These are phyloP conservation scores for Coniella lustricola DNA, from an alignment of 2,329 filamentous ascomycete genomes.

Conservation along the genomic window DNA sequence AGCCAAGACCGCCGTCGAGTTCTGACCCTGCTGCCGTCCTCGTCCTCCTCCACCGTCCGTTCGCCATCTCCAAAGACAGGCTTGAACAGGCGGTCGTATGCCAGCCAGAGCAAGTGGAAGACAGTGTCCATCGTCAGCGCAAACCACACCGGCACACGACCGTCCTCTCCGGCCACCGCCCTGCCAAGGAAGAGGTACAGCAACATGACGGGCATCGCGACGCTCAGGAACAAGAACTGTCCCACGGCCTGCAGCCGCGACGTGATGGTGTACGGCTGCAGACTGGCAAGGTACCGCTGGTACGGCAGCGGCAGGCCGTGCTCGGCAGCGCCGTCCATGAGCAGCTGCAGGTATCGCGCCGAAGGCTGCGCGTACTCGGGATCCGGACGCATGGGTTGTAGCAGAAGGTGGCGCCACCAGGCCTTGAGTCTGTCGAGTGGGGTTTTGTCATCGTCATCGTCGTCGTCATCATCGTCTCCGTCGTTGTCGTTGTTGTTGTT, in stretches of 20 bases:
- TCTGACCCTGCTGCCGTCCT: not conserved
- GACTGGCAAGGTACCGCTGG: slow-evolving; percentile 59
- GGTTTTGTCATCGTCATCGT: slow-evolving; percentile 11
- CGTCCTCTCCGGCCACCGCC: slow-evolving; percentile 57
- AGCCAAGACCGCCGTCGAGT: not conserved
- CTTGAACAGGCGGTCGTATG: slow-evolving; percentile 43
- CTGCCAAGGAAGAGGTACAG: slow-evolving; percentile 41
- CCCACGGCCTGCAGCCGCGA: slow-evolving; percentile 60
- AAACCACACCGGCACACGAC: slow-evolving; percentile 63
- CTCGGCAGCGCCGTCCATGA: slow-evolving; percentile 72
- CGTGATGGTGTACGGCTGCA: slow-evolving; percentile 67
- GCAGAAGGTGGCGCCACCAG: slow-evolving; percentile 42
- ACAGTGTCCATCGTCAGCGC: slow-evolving; percentile 41
- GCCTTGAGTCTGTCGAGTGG: slow-evolving; percentile 24
- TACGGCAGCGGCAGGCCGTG: slow-evolving; percentile 76
- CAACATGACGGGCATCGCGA: slow-evolving; percentile 52
- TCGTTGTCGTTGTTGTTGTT: not conserved
- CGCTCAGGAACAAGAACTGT: slow-evolving; percentile 48
- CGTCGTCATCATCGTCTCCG: not conserved
- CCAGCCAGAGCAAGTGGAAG: slow-evolving; percentile 42
- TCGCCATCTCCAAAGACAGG: slow-evolving; percentile 81
- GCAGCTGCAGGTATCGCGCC: slow-evolving; percentile 71
- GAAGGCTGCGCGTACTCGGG: slow-evolving; percentile 75
- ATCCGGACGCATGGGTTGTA: slow-evolving; percentile 49
- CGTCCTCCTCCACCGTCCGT: slow-evolving; percentile 36